Conservation (phyloP, 2,329 filamentous ascomycete species). For the Rutstroemia sp. region DNA sequence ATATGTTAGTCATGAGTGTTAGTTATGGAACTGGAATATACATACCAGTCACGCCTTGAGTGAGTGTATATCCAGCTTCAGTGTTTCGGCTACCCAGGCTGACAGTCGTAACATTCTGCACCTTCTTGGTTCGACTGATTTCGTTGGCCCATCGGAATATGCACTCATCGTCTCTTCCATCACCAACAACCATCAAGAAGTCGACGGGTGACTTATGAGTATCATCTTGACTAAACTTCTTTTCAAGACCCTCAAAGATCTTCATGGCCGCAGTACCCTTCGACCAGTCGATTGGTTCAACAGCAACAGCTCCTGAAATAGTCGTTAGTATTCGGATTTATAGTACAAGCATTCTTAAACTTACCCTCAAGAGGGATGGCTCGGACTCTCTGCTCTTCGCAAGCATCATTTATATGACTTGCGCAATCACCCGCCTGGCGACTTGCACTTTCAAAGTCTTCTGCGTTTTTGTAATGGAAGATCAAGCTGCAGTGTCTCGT, state of each 20-base stretch:
- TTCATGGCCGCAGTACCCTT: constrained; percentile 76
- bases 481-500: constrained; percentile 86
- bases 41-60: constrained; percentile 85
- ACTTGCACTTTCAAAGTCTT: constrained; percentile 66
- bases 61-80: constrained; percentile 75
- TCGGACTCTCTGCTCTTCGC: constrained; percentile 73
- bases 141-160: constrained; percentile 92
- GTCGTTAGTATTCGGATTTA: neutral
- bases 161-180: constrained; percentile 87
- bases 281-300: constrained; percentile 80
- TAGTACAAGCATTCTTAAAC: neutral
- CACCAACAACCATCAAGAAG: constrained; percentile 83
- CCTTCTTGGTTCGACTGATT: constrained; percentile 49
- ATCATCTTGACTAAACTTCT: constrained; percentile 31
- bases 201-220: constrained; percentile 48
- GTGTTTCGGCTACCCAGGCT: constrained; percentile 84
- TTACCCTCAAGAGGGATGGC: constrained; percentile 66
- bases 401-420: constrained; percentile 92
- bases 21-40: constrained; percentile 15
- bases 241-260: constrained; percentile 56
- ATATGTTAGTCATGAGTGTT: neutral
- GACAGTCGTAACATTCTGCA: constrained; percentile 72
- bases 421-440: constrained; percentile 84
- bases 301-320: constrained; percentile 56
- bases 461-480: constrained; percentile 81